Evolutionary conservation across 768 basidiomycete species (phyloP), one percentile per base, ranked within the genome.

Genomic region (Amanita pallidorosea): DNA sequence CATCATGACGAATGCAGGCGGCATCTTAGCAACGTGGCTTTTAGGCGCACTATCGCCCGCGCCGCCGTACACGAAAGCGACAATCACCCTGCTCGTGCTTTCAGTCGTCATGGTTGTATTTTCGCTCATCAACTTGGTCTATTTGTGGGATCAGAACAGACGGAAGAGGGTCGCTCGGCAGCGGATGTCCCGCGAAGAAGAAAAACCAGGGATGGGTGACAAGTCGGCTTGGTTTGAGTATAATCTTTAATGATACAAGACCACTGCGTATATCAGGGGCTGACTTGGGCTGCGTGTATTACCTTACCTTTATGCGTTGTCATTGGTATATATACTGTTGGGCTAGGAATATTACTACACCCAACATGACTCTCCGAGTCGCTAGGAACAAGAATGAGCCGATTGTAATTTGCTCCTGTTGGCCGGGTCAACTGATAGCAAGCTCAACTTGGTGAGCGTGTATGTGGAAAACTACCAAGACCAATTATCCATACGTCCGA

Each of bases 11-110:
- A 82, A 81, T 57, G 65, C 70, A 0, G 80, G 80, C 7, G 79
- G 79, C 2, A 80, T 83, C 43, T 72, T 82, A 31, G 70, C 73
- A 1, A 82, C 78, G 0, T 82, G 80, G 79, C 70, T 80, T 8
- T 60, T 81, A 29, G 79, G 77, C 9, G 56, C 66, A 3, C 58
- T 81, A 12, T 77, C 76, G 2, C 64, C 71, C 1, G 64, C 73
- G 1, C 80, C 79, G 7, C 54, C 66, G 12, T 82, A 81, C 13
- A 33, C 12, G 33, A 33, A 13, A 13, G 1, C 33, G 4, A 33
- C 33, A 11, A 5, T 33, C 50, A 82, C 63, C 20, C 61, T 74
- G 5, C 56, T 74, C 18, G 56, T 64, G 5, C 70, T 73, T 55
- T 70, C 75, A 1, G 57, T 70, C 4, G 49, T 66, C 35, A 74